Base-by-base conservation (phyloP, 306 rosid species). In the Oxytropis ochrocephala region DNA sequence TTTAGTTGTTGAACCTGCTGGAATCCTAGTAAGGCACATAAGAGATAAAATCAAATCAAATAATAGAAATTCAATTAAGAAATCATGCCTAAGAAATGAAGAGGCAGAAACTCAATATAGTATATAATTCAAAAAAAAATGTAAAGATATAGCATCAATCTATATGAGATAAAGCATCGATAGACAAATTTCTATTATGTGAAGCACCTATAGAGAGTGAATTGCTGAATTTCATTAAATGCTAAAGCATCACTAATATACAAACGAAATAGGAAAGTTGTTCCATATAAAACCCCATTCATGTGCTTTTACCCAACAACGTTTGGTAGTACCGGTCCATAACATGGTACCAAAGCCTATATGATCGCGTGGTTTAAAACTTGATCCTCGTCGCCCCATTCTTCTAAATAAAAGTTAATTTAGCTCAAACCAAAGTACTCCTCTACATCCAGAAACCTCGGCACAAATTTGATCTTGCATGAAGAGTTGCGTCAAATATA, bases 1-100 rank as follows among this genome's bases (percentile, higher is more conserved):
- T 76, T 71, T 83, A 39, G 72, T 17, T 57, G 84, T 71, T 65
- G 83, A 61, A 85, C 86, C 82, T 16, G 76, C 74, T 43, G 80
- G 70, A 78, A 73, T 70, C 85, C 96, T 92, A 56, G 13, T 76
- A 55, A 69, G 48, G 57, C 64, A 68, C 64, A 74, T 4, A 74
- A 41, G 5, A 74, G 18, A 59, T 1, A 47, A 42, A 75, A 44
- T 62, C 5, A 42, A 42, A 57, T 30, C 42, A 67, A 71, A 68
- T 35, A 17, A 62, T 6, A 64, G 29, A 49, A 19, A 21, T 36
- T 38, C 17, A 50, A 46, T 17, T 49, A 59, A 68, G 73, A 38
- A 75, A 33, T 54, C 46, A 63, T 63, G 58, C 71, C 12, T 50
- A 59, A 11, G 47, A 27, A 73, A 72, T 16, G 1, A 70, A 51